Percentiles rank a stretch among this genome's conserved stretches.
Conservation (phyloP, 139 green algal species). For the Tetraselmis striata region DNA sequence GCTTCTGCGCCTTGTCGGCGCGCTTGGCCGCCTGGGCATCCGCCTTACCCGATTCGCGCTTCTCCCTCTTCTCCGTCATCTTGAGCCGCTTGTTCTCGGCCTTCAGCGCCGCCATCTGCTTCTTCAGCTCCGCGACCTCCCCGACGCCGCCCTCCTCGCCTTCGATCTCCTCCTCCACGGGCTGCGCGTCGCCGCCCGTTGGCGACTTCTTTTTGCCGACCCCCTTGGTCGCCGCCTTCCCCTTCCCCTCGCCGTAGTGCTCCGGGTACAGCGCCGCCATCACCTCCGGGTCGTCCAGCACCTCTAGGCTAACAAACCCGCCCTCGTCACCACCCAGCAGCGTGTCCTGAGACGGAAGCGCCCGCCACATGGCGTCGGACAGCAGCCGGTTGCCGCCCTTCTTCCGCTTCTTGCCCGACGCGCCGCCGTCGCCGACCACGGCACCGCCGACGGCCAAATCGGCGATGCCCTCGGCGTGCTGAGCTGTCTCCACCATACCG, state of each 20-base stretch:
- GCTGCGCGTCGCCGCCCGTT: background rate
- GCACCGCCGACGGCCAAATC: too few relatives aligned
- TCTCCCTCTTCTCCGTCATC: slow-evolving; percentile 13
- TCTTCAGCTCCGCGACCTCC: slow-evolving; percentile 24
- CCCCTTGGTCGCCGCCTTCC: background rate
- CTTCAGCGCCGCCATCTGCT: slow-evolving; percentile 23
- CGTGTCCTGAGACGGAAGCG: slow-evolving; percentile 26
- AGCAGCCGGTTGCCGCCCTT: background rate
- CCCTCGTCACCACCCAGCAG: slow-evolving; percentile 63
- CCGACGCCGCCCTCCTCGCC: background rate
- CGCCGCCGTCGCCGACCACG: too few relatives aligned
- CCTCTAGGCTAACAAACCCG: slow-evolving; percentile 72
- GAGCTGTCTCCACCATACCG: too few relatives aligned
- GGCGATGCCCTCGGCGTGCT: too few relatives aligned
- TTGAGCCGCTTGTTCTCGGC: slow-evolving; percentile 25
- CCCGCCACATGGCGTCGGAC: background rate
- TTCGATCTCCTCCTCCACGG: background rate
- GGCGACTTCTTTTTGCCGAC: slow-evolving; percentile 1
- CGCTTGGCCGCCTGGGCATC: background rate
- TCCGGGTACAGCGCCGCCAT: slow-evolving; percentile 20
- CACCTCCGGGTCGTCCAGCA: slow-evolving; percentile 38
- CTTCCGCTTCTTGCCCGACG: background rate
- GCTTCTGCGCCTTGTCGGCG: background rate
- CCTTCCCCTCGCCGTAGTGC: background rate
- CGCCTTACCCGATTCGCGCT: slow-evolving; percentile 3